Base-by-base conservation (phyloP, 2,329 filamentous ascomycete genomes). In the Nemania sp. region DNA sequence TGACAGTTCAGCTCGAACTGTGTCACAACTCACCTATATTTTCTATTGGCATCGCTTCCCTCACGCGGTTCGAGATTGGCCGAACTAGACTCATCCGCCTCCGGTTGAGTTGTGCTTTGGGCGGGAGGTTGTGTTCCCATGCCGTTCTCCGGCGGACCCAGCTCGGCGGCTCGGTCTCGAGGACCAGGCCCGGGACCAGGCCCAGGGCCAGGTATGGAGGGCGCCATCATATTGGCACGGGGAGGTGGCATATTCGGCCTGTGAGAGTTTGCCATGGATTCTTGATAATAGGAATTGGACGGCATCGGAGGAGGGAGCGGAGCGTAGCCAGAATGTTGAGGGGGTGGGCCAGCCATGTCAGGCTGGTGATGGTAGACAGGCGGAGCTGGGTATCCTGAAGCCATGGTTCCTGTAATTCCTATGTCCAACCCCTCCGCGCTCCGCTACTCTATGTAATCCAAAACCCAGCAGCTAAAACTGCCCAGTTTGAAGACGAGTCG, bases 321-420 rank as follows among this genome's bases (percentile, higher is more conserved):
- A 50, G 62, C 61, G 42, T 68, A 68, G 51, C 61, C 64, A 43
- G 64, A 54, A 53, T 68, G 64, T 40, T 67, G 64, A 48, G 61
- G 57, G 20, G 64, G 63, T 5, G 63, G 63, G 6, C 61, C 64
- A 43, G 60, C 54, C 63, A 68, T 65, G 34, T 68, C 66, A 36
- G 64, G 42, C 48, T 66, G 65, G 34, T 62, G 60, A 46, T 67
- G 65, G 51, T 67, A 65, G 50, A 65, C 59, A 51, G 64, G 64
- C 56, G 64, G 63, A 48, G 64, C 61, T 46, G 64, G 64, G 23
- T 68, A 68, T 60, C 65, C 65, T 59, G 65, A 66, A 63, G 64
- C 65, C 65, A 68, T 68, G n/a, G 28, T 31, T 31, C 28, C n/a
- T n/a, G n/a, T n/a, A n/a, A 34, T 60, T 48, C 33, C 43, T 56